These are phyloP conservation scores for Apiospora aurea DNA, from an alignment of 2,329 filamentous ascomycete species.

Conservation along the genomic window DNA sequence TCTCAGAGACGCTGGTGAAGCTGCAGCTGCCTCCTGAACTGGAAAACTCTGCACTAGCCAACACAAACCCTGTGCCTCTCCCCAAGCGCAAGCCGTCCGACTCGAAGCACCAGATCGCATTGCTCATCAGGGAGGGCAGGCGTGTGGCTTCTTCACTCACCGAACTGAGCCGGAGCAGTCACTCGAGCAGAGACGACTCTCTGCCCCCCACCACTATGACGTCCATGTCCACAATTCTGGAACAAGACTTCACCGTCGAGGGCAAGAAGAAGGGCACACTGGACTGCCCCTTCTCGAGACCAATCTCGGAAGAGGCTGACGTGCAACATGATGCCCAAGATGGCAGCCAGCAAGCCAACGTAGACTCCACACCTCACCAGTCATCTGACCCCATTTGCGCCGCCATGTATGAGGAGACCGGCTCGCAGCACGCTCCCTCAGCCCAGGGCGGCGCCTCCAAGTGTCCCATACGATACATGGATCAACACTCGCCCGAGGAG, in stretches of 20 bases:
- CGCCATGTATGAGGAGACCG: constrained; percentile 67
- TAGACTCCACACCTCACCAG: constrained; percentile 55
- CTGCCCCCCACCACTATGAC: constrained; percentile 57
- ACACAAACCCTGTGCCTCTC: constrained; percentile 60
- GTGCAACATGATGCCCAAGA: constrained; percentile 26
- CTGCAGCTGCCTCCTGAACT: constrained; percentile 68
- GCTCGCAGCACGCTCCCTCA: constrained; percentile 58
- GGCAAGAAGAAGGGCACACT: constrained; percentile 81
- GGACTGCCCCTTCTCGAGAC: constrained; percentile 78
- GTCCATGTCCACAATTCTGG: constrained; percentile 71
- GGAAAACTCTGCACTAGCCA: constrained; percentile 54
- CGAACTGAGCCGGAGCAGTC: constrained; percentile 59
- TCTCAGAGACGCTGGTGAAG: constrained; percentile 71
- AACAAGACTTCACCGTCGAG: constrained; percentile 89
- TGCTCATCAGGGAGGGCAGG: constrained; percentile 70
- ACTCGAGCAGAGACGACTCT: constrained; percentile 54
- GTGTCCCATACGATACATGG: constrained; percentile 91
- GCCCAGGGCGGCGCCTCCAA: constrained; percentile 62
- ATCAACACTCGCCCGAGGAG: constrained; percentile 92
- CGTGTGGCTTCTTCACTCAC: constrained; percentile 60
- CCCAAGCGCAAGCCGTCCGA: constrained; percentile 55
- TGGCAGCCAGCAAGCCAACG: constrained; percentile 36
- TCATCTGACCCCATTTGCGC: constrained; percentile 68
- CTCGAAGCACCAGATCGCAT: constrained; percentile 64
- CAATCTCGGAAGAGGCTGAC: constrained; percentile 45